Percentiles rank a stretch among this genome's conserved stretches.
These are phyloP conservation scores for Aspergillus nanangensis DNA, from an alignment of 495 filamentous ascomycete genomes.

Conservation along the genomic window DNA sequence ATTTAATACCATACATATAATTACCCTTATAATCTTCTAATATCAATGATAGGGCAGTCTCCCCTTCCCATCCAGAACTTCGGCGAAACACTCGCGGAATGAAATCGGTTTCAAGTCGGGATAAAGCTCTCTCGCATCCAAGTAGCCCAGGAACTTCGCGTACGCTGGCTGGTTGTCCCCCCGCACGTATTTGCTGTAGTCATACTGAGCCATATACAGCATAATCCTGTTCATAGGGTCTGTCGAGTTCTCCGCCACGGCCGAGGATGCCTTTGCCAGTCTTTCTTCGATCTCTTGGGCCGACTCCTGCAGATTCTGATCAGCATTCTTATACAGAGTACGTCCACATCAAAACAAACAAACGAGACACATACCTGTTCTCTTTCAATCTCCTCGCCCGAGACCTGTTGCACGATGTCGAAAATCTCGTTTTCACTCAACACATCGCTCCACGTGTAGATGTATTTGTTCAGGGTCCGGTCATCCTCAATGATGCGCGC, in stretches of 20 bases:
- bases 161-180: constrained; percentile 38
- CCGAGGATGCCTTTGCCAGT: neutral
- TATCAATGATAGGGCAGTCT: constrained; percentile 4
- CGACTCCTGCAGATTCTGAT: no score
- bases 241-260: constrained; percentile 1
- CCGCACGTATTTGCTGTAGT: constrained; percentile 27
- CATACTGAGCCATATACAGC: constrained; percentile 21
- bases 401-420: constrained; percentile 26
- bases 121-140: constrained; percentile 40
- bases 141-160: constrained; percentile 42
- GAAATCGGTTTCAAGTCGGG: constrained; percentile 25
- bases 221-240: constrained; percentile 4
- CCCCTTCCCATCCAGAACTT: constrained; percentile 8
- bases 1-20: neutral
- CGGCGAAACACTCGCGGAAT: constrained; percentile 12
- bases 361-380: constrained; percentile 21
- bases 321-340: no score
- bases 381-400: constrained; percentile 30
- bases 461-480: constrained; percentile 37
- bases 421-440: constrained; percentile 30
- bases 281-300: constrained; percentile 8
- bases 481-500: constrained; percentile 37
- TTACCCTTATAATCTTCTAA: no score
- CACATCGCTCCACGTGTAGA: constrained; percentile 32
- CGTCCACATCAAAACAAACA: no score